Evolutionary conservation across 192 early-diverging fungal genomes (phyloP).

Genomic region (Funneliformis mosseae): DNA sequence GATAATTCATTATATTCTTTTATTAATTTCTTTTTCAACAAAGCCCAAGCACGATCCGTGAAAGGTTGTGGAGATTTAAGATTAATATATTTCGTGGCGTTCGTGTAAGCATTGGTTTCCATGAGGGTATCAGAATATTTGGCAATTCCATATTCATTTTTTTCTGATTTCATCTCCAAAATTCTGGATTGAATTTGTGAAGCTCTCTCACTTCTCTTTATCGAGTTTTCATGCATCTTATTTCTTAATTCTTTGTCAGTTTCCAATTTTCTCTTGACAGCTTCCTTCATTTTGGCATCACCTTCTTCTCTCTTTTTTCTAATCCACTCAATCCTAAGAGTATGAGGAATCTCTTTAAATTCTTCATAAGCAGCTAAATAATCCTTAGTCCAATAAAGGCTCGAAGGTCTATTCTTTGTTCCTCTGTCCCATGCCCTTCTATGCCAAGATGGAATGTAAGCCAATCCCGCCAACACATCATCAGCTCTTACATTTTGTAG

Average conservation of each 20-base stretch:
- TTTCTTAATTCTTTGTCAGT: not conserved
- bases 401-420: not conserved
- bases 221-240: not conserved
- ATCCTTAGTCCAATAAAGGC: constrained; percentile 10
- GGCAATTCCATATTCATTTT: constrained; percentile 9
- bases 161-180: not conserved
- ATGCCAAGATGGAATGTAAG: constrained; percentile 7
- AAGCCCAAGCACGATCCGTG: constrained; percentile 19
- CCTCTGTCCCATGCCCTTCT: not conserved
- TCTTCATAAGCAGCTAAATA: not conserved
- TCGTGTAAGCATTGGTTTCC: not conserved
- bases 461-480: not conserved
- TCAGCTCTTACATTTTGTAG: not conserved
- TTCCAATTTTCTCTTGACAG: not conserved
- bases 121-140: not conserved
- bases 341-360: not conserved
- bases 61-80: constrained; percentile 4
- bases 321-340: not conserved
- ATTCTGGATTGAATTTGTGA: constrained; percentile 3
- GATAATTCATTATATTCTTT: constrained; percentile 2
- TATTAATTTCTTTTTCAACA: constrained; percentile 16
- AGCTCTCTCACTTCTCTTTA: not conserved
- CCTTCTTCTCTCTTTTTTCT: not conserved
- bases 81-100: not conserved
- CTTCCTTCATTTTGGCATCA: not conserved